Evolutionary conservation across 106 monocot genomes (phyloP).

Genomic region (Allium sativum): DNA sequence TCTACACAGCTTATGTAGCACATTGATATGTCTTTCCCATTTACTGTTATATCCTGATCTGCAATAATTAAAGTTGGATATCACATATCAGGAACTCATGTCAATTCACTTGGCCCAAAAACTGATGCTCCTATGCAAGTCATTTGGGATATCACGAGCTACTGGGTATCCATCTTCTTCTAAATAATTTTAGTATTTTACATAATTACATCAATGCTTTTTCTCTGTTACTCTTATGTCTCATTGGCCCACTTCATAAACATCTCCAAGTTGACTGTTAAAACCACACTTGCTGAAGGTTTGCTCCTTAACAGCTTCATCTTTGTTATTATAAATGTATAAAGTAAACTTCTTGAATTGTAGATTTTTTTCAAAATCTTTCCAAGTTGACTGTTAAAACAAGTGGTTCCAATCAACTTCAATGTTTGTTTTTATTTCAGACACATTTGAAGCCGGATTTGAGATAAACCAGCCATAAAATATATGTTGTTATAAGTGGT

Average conservation of each 20-base stretch:
- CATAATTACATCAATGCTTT: not conserved
- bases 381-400: too few relatives aligned
- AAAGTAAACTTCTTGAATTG: too few relatives aligned
- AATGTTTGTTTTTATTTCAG: too few relatives aligned
- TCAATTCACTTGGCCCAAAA: constrained; percentile 79
- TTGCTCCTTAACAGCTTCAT: not conserved
- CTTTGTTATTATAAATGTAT: too few relatives aligned
- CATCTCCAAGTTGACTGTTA: constrained; percentile 27
- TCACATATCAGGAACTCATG: constrained; percentile 84
- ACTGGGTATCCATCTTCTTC: constrained; percentile 49
- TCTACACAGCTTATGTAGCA: constrained; percentile 76
- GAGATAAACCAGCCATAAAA: too few relatives aligned
- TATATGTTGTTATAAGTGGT: too few relatives aligned
- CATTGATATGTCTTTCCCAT: constrained; percentile 81
- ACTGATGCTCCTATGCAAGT: constrained; percentile 83
- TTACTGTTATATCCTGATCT: constrained; percentile 74
- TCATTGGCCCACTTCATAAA: not conserved
- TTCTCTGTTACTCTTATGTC: not conserved
- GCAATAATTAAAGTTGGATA: constrained; percentile 90
- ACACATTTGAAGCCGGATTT: too few relatives aligned
- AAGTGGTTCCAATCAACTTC: too few relatives aligned
- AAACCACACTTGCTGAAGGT: constrained; percentile 52
- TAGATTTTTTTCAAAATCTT: too few relatives aligned
- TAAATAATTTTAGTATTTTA: not conserved
- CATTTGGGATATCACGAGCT: constrained; percentile 98